These are phyloP conservation scores for Eurotiales sp. DNA, from an alignment of 2,329 filamentous ascomycete genomes.

Conservation along the genomic window DNA sequence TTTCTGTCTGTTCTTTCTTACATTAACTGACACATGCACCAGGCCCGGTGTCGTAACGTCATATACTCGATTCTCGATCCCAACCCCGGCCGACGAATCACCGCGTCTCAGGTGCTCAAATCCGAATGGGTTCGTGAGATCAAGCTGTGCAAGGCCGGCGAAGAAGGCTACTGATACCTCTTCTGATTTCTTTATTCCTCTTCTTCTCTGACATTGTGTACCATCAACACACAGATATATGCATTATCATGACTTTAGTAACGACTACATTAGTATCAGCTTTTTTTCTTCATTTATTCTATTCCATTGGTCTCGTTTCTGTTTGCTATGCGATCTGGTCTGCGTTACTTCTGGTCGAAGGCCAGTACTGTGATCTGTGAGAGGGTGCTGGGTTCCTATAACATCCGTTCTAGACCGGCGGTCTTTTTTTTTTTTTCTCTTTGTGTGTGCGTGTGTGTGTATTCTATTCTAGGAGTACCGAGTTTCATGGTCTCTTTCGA, in stretches of 20 bases:
- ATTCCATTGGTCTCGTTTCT: not conserved
- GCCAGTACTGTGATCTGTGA: conserved; percentile 9
- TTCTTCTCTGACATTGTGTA: conserved; percentile 4
- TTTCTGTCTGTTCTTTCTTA: not conserved
- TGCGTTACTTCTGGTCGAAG: conserved; percentile 7
- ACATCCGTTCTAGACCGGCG: conserved; percentile 1
- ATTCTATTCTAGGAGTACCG: conserved; percentile 14
- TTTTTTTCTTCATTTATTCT: conserved; percentile 4
- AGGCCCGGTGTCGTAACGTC: conserved; percentile 97
- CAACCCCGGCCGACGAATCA: conserved; percentile 86
- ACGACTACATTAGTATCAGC: conserved; percentile 7
- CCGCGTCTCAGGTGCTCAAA: conserved; percentile 92
- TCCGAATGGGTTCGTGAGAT: conserved; percentile 99
- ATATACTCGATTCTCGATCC: conserved; percentile 98
- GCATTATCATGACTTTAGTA: conserved; percentile 11
- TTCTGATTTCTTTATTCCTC: conserved; percentile 8
- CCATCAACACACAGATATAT: conserved; percentile 1
- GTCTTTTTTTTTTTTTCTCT: conserved; percentile 18
- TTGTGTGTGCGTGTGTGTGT: conserved; percentile 9
- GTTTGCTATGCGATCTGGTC: not conserved
- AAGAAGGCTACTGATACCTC: conserved; percentile 72
- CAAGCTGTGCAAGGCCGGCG: conserved; percentile 91
- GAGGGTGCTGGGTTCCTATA: not conserved
- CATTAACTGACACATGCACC: conserved; percentile 12
- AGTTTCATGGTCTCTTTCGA: conserved; percentile 4